Percentiles rank a stretch among this genome's conserved stretches.
These are phyloP conservation scores for Ziziphus jujuba DNA, from an alignment of 306 rosid species.

Conservation along the genomic window DNA sequence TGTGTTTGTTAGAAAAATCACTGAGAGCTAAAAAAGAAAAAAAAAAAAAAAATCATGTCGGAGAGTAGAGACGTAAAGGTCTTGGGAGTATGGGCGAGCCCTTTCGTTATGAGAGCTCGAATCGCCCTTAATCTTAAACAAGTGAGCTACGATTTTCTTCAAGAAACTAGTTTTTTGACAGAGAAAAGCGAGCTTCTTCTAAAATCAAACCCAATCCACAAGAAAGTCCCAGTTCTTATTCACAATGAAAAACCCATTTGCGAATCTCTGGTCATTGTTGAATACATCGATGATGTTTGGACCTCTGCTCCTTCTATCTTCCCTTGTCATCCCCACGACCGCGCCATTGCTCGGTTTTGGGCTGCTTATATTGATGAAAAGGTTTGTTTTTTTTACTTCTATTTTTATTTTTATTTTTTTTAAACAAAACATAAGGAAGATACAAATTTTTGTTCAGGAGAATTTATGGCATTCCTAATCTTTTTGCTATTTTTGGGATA, in stretches of 20 bases:
- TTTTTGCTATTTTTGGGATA: no score
- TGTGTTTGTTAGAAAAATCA: no score
- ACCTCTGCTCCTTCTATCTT: constrained; percentile 41
- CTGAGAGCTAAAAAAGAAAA: no score
- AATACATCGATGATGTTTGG: constrained; percentile 59
- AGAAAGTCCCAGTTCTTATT: constrained; percentile 57
- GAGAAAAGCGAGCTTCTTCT: constrained; percentile 51
- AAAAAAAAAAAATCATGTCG: constrained; percentile 26
- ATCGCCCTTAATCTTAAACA: constrained; percentile 48
- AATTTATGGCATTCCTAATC: no score
- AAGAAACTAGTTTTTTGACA: constrained; percentile 21
- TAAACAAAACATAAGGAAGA: no score
- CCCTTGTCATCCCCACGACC: constrained; percentile 47
- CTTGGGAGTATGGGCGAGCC: constrained; percentile 57
- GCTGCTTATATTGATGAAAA: constrained; percentile 48
- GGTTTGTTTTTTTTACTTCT: neutral
- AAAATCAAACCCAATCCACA: constrained; percentile 49
- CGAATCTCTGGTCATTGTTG: constrained; percentile 51
- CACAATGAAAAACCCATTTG: constrained; percentile 45
- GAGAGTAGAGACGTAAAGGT: constrained; percentile 42
- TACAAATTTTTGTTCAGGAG: no score
- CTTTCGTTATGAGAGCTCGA: constrained; percentile 38
- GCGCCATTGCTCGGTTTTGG: constrained; percentile 59
- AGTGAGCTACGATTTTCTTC: constrained; percentile 37
- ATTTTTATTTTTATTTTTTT: no score